A percentile compares a stretch with the other conserved stretches of the same genome.
Evolutionary conservation across 805 yeast genomes (phyloP).

Genomic region (Metschnikowia picachoensis): DNA sequence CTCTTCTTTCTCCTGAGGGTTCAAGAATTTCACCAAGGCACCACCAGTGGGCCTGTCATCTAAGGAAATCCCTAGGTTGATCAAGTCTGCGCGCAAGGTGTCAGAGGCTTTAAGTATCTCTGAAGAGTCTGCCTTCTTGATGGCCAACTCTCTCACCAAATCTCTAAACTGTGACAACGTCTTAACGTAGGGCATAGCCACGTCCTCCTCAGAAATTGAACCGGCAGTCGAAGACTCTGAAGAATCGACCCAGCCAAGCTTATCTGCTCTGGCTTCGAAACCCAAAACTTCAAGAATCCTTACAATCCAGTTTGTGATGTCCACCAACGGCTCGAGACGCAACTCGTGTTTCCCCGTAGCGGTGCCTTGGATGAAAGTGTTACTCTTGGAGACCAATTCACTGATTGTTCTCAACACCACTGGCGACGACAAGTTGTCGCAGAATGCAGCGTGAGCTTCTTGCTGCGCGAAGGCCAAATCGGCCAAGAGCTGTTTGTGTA

Average conservation of each 20-base stretch:
- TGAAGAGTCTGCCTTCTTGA: conserved; percentile 48
- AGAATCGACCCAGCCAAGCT: conserved; percentile 73
- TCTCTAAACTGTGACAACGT: conserved; percentile 80
- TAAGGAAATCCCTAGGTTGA: conserved; percentile 73
- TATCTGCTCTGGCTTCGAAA: conserved; percentile 63
- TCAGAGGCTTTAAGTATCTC: conserved; percentile 70
- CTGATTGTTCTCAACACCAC: conserved; percentile 59
- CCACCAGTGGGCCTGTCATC: conserved; percentile 83
- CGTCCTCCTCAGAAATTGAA: conserved; percentile 50
- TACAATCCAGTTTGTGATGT: conserved; percentile 65
- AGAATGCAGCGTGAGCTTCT: conserved; percentile 70
- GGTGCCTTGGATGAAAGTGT: conserved; percentile 60
- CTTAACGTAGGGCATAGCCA: conserved; percentile 75
- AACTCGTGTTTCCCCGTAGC: conserved; percentile 42
- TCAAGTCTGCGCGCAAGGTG: conserved; percentile 63
- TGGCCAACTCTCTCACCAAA: conserved; percentile 69
- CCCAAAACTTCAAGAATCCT: conserved; percentile 72
- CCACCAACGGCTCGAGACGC: conserved; percentile 62
- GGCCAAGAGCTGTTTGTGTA: conserved; percentile 54
- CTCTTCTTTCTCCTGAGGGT: conserved; percentile 63
- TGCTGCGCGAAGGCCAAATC: conserved; percentile 50
- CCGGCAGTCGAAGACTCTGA: conserved; percentile 16
- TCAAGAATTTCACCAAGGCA: conserved; percentile 82
- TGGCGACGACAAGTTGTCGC: conserved; percentile 86
- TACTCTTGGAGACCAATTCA: conserved; percentile 67